Base-by-base conservation (phyloP, 129 eudicot species). In the Solidago caesia region DNA sequence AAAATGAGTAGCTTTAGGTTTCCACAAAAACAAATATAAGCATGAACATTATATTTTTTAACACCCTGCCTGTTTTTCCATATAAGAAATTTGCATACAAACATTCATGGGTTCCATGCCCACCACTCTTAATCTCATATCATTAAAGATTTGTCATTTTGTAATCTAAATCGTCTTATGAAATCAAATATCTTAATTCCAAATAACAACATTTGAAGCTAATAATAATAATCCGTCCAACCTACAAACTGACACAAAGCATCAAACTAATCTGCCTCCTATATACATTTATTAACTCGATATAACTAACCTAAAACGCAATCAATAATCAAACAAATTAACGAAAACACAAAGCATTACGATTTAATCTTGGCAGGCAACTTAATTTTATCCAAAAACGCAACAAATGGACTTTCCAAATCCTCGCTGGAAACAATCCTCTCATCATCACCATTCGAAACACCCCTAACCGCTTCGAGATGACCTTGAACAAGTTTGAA, bases 401-500 rank as follows among this genome's bases (percentile, higher is more conserved):
- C 84, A 1, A 61, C 85, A 82, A 94, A 91, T 3, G 99, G 93
- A 8, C 84, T 86, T 65, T 91, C 96, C 86, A 94, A 84, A 87
- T 94, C 97, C 74, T 85, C 87, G 25, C 85, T 82, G 0, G 92
- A 80, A 55, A 94, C 82, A 45, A 63, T 70, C 73, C 56, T 65
- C 66, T 59, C 79, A 61, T 73, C 85, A 27, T 68, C 87, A 44
- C 33, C 63, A 67, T 45, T 15, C 87, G 39, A 33, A 47, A 25
- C 69, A 45, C 52, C 57, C 13, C 45, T 68, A 53, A 64, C 78
- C 26, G 66, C 75, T 79, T 70, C 70, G 13, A 90, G 52, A 84
- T 90, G 93, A 49, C 81, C 85, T 81, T 88, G 91, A 7, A 94
- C 96, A 72, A 83, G 78, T 91, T 94, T 90, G 75, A 88, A 94